Evolutionary conservation across 78 protist genomes (phyloP).

Genomic region (Mantamonas sphyraenae): DNA sequence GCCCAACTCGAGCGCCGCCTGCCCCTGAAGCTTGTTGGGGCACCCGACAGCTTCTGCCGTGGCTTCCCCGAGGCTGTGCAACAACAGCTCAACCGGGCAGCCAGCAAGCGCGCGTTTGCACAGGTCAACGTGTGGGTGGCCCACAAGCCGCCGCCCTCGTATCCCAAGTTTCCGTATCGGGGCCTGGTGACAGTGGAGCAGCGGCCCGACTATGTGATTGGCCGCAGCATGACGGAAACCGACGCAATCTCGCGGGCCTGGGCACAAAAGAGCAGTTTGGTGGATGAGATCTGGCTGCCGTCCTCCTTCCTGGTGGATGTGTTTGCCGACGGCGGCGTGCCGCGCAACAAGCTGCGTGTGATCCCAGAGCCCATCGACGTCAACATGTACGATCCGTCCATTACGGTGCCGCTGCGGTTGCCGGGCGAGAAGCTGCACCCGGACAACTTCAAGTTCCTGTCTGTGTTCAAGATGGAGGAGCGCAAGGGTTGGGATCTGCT

Average conservation of each 20-base stretch:
- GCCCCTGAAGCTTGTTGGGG: too few species aligned
- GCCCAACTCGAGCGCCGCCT: too few species aligned
- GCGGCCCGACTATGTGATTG: conserved; percentile 31
- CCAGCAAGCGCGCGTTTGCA: too few species aligned
- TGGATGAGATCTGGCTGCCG: conserved; percentile 41
- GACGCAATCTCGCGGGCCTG: conserved; percentile 5
- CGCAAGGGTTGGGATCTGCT: conserved; percentile 32
- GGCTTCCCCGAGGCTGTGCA: too few species aligned
- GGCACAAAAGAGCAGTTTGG: not conserved
- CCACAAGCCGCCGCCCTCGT: conserved; percentile 24
- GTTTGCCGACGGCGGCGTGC: not conserved
- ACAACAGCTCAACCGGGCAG: too few species aligned
- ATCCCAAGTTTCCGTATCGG: conserved; percentile 23
- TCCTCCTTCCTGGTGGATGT: conserved; percentile 13
- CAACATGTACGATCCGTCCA: not conserved
- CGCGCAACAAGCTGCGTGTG: not conserved
- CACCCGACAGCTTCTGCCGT: too few species aligned
- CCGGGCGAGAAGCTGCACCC: too few species aligned
- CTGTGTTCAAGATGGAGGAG: conserved; percentile 34
- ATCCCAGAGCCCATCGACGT: conserved; percentile 36
- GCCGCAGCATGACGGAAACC: conserved; percentile 28
- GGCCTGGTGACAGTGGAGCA: not conserved
- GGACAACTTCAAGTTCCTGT: conserved; percentile 16
- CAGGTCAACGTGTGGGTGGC: conserved; percentile 26
- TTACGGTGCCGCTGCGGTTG: not conserved